Evolutionary conservation across 139 green algal genomes (phyloP), one percentile per base, ranked within the genome.

Genomic region (Ettlia oleoabundans): DNA sequence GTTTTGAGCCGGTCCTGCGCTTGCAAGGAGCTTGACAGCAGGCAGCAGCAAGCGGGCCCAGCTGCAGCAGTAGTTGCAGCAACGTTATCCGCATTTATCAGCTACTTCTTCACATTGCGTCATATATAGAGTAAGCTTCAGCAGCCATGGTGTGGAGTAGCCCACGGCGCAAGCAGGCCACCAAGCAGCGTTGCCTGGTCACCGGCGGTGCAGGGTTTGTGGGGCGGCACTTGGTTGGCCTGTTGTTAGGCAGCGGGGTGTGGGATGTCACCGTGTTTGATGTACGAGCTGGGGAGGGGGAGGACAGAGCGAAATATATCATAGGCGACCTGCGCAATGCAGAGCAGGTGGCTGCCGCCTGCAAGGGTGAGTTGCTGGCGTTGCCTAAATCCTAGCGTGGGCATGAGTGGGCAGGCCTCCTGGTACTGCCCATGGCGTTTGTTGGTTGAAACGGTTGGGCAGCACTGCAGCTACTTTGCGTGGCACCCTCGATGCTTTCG

Each of bases 191-290:
- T 18, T 84, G 74, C 86, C 81, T 97, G 28, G 93, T 97, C 35
- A 96, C 93, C 1, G 94, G 94, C 9, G 94, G 94, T 4, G 82
- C 87, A n/a, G 94, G 94, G 40, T 98, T 98, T 58, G 73, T 98
- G 66, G 94, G 94, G 0, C 85, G 89, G 42, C 92, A 96, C 82
- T 78, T 98, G 7, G 94, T 96, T 43, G 65, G 84, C 47, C 86
- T 92, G 79, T 89, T 98, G 42, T 65, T 95, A 18, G 88, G 86
- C 21, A 89, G 72, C 28, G 88, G 90, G 32, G 73, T 83, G 28
- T 96, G 90, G 73, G 83, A 82, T 30, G 93, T 97, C 3, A 85
- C 70, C 0, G 91, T 97, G 19, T 95, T 97, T 86, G 94, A 98
- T 78, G 81, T 97, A 2, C 82, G 92, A 1, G 62, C 85, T 24